These are phyloP conservation scores for Aspergillus transmontanensis DNA, from an alignment of 2,329 filamentous ascomycete species.

Conservation along the genomic window DNA sequence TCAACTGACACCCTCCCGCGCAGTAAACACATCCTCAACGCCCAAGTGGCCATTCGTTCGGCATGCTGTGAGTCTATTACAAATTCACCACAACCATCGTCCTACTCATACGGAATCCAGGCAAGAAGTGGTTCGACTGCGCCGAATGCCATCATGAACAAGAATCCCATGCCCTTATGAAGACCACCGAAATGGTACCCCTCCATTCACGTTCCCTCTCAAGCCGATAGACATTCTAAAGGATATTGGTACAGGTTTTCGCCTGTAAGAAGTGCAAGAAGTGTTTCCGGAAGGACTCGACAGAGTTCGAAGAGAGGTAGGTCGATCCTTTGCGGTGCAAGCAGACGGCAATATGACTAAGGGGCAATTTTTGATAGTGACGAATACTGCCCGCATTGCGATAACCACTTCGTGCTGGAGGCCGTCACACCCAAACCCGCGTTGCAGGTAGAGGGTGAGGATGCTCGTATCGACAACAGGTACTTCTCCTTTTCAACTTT, in stretches of 20 bases:
- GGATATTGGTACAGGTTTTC: constrained; percentile 58
- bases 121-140: constrained; percentile 98
- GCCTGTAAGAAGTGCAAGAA: constrained; percentile 99
- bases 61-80: constrained; percentile 75
- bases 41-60: constrained; percentile 92
- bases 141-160: constrained; percentile 87
- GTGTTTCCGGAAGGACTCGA: constrained; percentile 90
- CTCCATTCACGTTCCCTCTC: background rate
- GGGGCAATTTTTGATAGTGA: constrained; percentile 59
- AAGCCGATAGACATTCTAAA: constrained; percentile 16
- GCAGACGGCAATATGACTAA: background rate
- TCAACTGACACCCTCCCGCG: constrained; percentile 11
- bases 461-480: constrained; percentile 78
- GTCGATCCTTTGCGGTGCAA: background rate
- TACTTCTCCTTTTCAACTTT: constrained; percentile 25
- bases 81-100: background rate
- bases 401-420: constrained; percentile 96
- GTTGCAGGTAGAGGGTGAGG: constrained; percentile 86
- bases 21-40: constrained; percentile 98
- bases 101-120: constrained; percentile 46
- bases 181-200: constrained; percentile 76
- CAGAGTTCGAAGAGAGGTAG: constrained; percentile 83
- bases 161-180: constrained; percentile 73
- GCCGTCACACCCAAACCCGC: constrained; percentile 81
- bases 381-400: constrained; percentile 98